Base-by-base conservation (phyloP, 1,284 basidiomycete genomes). In the Austroboletus novae-zelandiae region DNA sequence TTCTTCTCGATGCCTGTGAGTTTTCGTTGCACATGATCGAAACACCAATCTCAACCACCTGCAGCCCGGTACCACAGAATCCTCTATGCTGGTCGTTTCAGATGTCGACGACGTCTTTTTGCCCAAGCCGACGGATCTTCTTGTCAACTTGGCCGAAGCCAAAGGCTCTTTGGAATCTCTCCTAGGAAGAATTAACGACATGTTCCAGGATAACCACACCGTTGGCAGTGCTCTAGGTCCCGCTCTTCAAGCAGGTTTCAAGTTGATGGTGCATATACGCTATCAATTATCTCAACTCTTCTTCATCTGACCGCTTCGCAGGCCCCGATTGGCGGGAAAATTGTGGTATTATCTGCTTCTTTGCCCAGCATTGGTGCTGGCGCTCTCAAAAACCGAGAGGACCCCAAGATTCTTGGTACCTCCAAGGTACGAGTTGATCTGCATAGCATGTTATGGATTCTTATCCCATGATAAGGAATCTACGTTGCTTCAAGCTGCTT, bases 41-140 rank as follows among this genome's bases (percentile, higher is more conserved):
- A 29, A 2, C 25, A 9, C 37, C 36, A 8, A 23, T 43, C 47
- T 55, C 20, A 53, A 20, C 25, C 5, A 0, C 30, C 29, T 55
- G 29, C 51, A 91, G 86, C 81, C 93, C 40, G 94, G 89, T 23
- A 78, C 83, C 18, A 77, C 88, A 0, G 96, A 99, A 40, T 85
- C 94, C 1, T 83, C 85, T 15, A 98, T 99, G 94, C 82, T 99
- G 36, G 96, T 99, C 40, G 94, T 99, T 7, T 94, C 94, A 7
- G 97, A 99, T 67, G 81, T 96, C 40, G 91, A 97, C 44, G 97
- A 99, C 61, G 93, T 98, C 53, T 99, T 98, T 79, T 75, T 99
- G 23, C 97, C 97, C 17, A 96, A 97, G 73, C 96, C 97, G 2
- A 92, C 86, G 50, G 96, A 99, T 68, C 77, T 99, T 20, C 86